Percentiles rank a stretch among this genome's conserved stretches.
phyloP scores from a whole-genome alignment of 140 eudicot species.

The Flaveria floridana region DNA sequence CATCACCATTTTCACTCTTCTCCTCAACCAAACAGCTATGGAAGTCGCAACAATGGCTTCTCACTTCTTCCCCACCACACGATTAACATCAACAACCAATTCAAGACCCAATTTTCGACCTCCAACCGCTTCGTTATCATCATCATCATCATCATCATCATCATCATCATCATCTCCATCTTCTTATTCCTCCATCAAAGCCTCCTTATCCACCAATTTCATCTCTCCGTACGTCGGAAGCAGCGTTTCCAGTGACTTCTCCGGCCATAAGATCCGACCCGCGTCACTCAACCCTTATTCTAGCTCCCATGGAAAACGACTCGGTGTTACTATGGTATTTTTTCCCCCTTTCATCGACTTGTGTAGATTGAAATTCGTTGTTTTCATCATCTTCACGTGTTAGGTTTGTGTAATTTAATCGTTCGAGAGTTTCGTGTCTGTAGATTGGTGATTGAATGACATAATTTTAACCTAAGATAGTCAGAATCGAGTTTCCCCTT shows the following conservation, averaged over 20 bases:
- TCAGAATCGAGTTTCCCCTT: background rate
- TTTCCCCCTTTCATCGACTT: background rate
- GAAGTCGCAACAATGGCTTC: slow-evolving; percentile 51
- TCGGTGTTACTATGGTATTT: slow-evolving; percentile 77
- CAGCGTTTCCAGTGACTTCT: slow-evolving; percentile 45
- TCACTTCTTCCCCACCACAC: slow-evolving; percentile 35
- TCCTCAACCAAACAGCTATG: slow-evolving; percentile 30
- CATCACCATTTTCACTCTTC: slow-evolving; percentile 2
- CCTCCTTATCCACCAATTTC: slow-evolving; percentile 42
- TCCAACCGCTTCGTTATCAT: slow-evolving; percentile 17
- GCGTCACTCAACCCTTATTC: slow-evolving; percentile 46
- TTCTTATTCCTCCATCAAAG: slow-evolving; percentile 16
- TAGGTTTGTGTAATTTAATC: background rate
- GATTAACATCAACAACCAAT: slow-evolving; percentile 14
- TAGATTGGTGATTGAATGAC: background rate
- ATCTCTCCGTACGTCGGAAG: slow-evolving; percentile 35
- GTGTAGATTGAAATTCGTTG: background rate
- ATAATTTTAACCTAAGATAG: background rate
- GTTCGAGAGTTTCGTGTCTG: background rate
- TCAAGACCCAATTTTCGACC: slow-evolving; percentile 17
- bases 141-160: background rate
- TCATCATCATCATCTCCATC: slow-evolving; percentile 1
- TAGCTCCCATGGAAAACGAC: slow-evolving; percentile 52
- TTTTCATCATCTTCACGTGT: background rate
- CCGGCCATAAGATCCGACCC: slow-evolving; percentile 68